phyloP scores from a whole-genome alignment of 768 basidiomycete species.

The Zangia roseola region DNA sequence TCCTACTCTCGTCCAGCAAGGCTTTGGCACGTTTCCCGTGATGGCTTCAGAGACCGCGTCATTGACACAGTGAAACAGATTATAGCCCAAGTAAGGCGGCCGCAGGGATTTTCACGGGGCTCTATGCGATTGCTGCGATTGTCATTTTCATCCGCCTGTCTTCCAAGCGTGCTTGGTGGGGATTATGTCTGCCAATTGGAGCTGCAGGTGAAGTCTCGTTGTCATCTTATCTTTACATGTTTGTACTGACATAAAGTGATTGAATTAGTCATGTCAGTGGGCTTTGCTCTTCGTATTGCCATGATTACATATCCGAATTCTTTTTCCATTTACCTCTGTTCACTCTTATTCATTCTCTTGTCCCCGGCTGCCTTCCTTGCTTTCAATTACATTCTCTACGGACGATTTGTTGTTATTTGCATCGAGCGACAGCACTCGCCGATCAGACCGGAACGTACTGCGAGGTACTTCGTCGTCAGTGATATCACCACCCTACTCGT shows the following conservation, averaged over 20 bases:
- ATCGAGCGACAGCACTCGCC: slow-evolving; percentile 18
- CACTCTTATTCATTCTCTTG: slow-evolving; percentile 22
- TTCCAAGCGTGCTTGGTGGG: slow-evolving; percentile 29
- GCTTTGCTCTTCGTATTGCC: slow-evolving; percentile 21
- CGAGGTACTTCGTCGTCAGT: slow-evolving; percentile 25
- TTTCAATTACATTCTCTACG: slow-evolving; percentile 35
- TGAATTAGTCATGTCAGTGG: slow-evolving; percentile 19
- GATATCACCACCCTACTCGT: slow-evolving; percentile 28
- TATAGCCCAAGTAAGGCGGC: slow-evolving; percentile 25
- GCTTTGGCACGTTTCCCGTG: neutral
- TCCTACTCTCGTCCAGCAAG: slow-evolving; percentile 7
- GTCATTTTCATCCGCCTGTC: slow-evolving; percentile 20
- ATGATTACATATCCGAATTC: slow-evolving; percentile 22
- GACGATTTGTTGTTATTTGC: slow-evolving; percentile 22
- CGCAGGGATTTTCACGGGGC: slow-evolving; percentile 20
- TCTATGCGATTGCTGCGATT: slow-evolving; percentile 17
- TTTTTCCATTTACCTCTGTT: slow-evolving; percentile 14
- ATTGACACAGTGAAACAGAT: slow-evolving; percentile 8
- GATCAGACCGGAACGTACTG: slow-evolving; percentile 26
- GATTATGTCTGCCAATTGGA: slow-evolving; percentile 31
- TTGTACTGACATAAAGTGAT: neutral
- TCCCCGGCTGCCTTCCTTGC: slow-evolving; percentile 32
- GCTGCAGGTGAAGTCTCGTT: slow-evolving; percentile 16
- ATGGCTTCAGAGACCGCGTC: neutral
- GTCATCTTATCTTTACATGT: neutral